A percentile compares a stretch with the other conserved stretches of the same genome.
phyloP scores from a whole-genome alignment of 2,329 filamentous ascomycete genomes.

The Claviceps quebecensis region DNA sequence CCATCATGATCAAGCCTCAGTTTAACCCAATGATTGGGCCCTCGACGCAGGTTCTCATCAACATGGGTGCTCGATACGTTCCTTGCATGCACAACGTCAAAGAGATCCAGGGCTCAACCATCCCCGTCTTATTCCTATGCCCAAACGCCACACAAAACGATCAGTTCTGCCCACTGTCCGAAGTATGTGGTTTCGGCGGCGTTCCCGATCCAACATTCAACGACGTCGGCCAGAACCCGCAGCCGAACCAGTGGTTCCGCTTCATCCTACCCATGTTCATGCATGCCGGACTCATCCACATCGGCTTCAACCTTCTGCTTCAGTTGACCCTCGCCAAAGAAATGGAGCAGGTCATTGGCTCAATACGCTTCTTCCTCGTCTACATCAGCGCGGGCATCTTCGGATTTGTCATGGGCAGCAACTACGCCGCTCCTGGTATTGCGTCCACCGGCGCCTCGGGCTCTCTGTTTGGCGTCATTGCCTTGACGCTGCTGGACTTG shows the following conservation, averaged over 20 bases:
- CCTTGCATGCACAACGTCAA: conserved; percentile 86
- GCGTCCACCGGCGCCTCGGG: conserved; percentile 84
- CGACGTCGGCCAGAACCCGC: conserved; percentile 33
- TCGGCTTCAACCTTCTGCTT: conserved; percentile 86
- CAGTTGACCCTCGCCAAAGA: conserved; percentile 83
- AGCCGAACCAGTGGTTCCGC: conserved; percentile 89
- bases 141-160: conserved; percentile 59
- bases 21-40: conserved; percentile 98
- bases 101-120: conserved; percentile 41
- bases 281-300: conserved; percentile 86
- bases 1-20: conserved; percentile 63
- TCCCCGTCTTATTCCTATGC: conserved; percentile 55
- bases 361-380: conserved; percentile 74
- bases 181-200: conserved; percentile 73
- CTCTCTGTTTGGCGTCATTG: conserved; percentile 80
- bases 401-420: conserved; percentile 87
- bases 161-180: conserved; percentile 53
- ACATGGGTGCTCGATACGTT: conserved; percentile 86
- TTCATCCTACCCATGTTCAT: conserved; percentile 95
- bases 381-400: conserved; percentile 90
- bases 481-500: conserved; percentile 74
- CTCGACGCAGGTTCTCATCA: conserved; percentile 78
- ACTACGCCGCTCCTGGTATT: conserved; percentile 71
- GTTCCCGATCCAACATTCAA: conserved; percentile 52
- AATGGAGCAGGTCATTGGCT: conserved; percentile 83